A percentile compares a stretch with the other conserved stretches of the same genome.
phyloP scores from a whole-genome alignment of 179 eudicot species.

The Patellifolia procumbens region DNA sequence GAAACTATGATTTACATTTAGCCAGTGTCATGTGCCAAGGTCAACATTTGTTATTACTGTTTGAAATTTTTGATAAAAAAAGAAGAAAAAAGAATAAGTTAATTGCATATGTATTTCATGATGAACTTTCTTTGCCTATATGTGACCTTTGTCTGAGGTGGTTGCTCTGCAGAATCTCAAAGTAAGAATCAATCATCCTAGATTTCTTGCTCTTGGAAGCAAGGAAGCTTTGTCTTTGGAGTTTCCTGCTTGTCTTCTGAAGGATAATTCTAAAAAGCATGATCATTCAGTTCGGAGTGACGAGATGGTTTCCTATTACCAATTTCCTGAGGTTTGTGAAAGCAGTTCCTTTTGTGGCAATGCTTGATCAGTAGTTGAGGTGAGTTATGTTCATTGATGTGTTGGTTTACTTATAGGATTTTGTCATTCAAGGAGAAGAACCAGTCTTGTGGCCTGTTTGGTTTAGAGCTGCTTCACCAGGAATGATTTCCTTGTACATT shows the following conservation, averaged over 20 bases:
- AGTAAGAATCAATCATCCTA: slow-evolving; percentile 79
- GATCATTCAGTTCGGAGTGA: slow-evolving; percentile 15
- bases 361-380: background rate
- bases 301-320: slow-evolving; percentile 38
- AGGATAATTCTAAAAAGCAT: slow-evolving; percentile 32
- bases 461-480: slow-evolving; percentile 89
- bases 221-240: slow-evolving; percentile 56
- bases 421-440: slow-evolving; percentile 47
- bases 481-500: slow-evolving; percentile 59
- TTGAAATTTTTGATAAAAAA: background rate
- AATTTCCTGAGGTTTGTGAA: slow-evolving; percentile 76
- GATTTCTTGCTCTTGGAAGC: slow-evolving; percentile 66
- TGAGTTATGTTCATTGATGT: background rate
- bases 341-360: background rate
- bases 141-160: slow-evolving; percentile 12
- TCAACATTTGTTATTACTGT: slow-evolving; percentile 2
- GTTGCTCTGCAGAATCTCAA: slow-evolving; percentile 69
- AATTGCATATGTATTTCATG: background rate
- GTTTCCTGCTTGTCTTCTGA: slow-evolving; percentile 67
- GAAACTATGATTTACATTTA: slow-evolving; percentile 1
- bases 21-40: background rate
- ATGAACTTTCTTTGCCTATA: background rate
- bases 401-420: slow-evolving; percentile 46
- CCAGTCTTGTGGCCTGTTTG: slow-evolving; percentile 86
- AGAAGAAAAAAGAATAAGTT: background rate